Evolutionary conservation across 2,329 filamentous ascomycete genomes (phyloP).

Genomic region (Beauveria asiatica): DNA sequence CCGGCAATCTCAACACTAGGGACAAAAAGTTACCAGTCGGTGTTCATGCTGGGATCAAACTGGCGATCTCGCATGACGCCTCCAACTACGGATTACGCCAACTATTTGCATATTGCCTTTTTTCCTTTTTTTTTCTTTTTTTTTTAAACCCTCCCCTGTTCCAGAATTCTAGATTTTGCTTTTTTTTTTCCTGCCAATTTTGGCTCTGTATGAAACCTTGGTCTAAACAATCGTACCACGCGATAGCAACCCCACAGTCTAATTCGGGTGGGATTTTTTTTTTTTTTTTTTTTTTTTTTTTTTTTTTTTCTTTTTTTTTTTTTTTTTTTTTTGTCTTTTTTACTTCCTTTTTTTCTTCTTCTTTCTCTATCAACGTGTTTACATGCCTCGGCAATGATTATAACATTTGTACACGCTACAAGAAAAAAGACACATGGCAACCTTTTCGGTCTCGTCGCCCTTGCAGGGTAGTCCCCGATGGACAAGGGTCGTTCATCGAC

Average conservation of each 20-base stretch:
- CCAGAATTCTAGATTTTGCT: background rate
- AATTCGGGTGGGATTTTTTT: background rate
- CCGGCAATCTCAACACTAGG: background rate
- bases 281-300: background rate
- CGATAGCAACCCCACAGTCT: background rate
- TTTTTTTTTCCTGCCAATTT: background rate
- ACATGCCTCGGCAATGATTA: background rate
- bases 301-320: no score
- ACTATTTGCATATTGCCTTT: background rate
- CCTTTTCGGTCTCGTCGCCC: background rate
- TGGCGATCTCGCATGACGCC: constrained; percentile 5
- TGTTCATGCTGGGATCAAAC: background rate
- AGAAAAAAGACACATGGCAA: background rate
- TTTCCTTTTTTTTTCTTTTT: background rate
- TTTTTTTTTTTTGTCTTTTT: background rate
- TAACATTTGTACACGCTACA: no score
- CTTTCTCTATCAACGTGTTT: no score
- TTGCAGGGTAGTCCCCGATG: background rate
- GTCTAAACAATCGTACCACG: background rate
- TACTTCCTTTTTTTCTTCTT: background rate
- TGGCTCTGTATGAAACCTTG: background rate
- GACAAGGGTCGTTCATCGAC: background rate
- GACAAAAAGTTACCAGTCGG: background rate
- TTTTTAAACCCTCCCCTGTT: background rate
- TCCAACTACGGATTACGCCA: background rate